Evolutionary conservation across 768 basidiomycete species (phyloP), one percentile per base, ranked within the genome.

Genomic region (Ramaria rubella): DNA sequence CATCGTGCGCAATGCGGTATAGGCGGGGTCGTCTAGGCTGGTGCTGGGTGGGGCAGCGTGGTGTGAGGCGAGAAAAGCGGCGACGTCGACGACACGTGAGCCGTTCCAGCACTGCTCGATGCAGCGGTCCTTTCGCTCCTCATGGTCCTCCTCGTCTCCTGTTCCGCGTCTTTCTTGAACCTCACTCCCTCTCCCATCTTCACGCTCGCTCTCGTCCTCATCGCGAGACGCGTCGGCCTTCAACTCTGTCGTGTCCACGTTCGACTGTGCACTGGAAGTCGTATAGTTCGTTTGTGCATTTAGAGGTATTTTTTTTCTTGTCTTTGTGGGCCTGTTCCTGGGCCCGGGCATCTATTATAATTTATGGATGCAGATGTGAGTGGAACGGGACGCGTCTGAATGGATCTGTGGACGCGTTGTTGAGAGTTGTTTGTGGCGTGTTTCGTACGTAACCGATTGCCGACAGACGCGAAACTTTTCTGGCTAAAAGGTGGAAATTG

Each of bases 1-100:
- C 86, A 90, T 90, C 65, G 88, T 77, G 38, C 85, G 68, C 27
- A 90, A 90, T 62, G 88, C 87, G 17, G 83, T 85, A 62, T 86
- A 90, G 42, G 88, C 63, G 0, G 81, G 81, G 60, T 87, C 81
- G 42, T 83, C 77, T 45, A 79, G 11, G 14, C 21, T 11, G 0
- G 83, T 19, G 14, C 21, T 11, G 0, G 83, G 80, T 11, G 81
- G 80, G 40, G 84, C 78, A 6, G 87, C 81, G 65, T 89, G 87
- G 60, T 75, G 82, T n/a, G 81, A 80, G 4, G 71, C 60, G 36
- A 92, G 68, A 67, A 92, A 92, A 12, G 77, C 75, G n/a, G 70
- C 72, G n/a, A 78, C 70, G 64, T 87, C 77, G 11, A 81, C 76
- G 9, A 92, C 86, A 42, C 87, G 84, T 8, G 86, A 85, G 0